phyloP scores from a whole-genome alignment of 441 rosid genomes.

The Gossypium lobatum region DNA sequence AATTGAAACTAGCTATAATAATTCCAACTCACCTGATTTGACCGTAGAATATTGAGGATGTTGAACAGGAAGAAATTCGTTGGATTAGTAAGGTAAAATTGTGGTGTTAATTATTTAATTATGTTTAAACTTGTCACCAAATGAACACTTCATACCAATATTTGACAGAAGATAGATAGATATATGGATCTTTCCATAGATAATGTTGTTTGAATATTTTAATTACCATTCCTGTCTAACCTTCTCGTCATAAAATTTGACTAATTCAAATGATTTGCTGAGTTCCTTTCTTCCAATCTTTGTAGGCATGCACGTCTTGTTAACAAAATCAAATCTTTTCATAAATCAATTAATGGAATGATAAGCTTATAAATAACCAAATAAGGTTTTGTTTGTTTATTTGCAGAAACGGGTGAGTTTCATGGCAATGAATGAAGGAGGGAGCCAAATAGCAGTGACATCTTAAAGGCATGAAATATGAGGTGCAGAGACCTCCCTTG shows the following conservation, averaged over 20 bases:
- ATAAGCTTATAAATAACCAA: background rate
- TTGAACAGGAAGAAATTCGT: too few species aligned
- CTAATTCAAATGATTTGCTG: background rate
- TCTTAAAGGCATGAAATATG: slow-evolving; percentile 20
- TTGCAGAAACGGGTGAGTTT: slow-evolving; percentile 82
- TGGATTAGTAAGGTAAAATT: too few species aligned
- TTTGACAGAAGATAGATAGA: too few species aligned
- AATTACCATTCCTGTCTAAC: background rate
- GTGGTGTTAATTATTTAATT: too few species aligned
- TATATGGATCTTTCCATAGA: too few species aligned
- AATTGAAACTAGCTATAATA: too few species aligned
- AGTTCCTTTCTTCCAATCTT: background rate
- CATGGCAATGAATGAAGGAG: slow-evolving; percentile 48
- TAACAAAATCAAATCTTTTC: too few species aligned
- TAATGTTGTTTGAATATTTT: background rate
- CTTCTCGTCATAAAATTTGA: background rate
- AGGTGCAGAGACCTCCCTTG: background rate
- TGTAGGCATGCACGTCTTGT: background rate
- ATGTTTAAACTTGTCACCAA: too few species aligned
- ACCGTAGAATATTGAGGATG: too few species aligned
- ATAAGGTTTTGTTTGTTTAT: background rate
- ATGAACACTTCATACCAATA: too few species aligned
- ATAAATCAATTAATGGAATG: background rate
- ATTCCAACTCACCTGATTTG: too few species aligned
- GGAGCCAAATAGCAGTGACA: slow-evolving; percentile 56